Percentiles rank a stretch among this genome's conserved stretches.
These are phyloP conservation scores for Nakaseomyces delphensis DNA, from an alignment of 1,139 yeast species.

Conservation along the genomic window DNA sequence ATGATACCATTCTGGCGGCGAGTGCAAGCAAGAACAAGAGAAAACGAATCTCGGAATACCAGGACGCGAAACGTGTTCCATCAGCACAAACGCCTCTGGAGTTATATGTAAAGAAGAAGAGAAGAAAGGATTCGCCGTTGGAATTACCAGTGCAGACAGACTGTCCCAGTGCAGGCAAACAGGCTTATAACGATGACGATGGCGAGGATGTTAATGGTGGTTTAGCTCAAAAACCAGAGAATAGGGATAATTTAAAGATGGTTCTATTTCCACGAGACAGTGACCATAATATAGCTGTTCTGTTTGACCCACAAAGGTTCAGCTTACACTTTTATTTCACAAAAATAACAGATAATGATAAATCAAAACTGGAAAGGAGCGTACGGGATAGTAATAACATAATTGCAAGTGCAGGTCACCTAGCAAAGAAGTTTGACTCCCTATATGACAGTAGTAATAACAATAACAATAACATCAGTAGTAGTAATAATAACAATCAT, in stretches of 20 bases:
- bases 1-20: no score
- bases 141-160: neutral
- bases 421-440: neutral
- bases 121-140: conserved; percentile 8
- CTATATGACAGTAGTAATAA: neutral
- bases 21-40: neutral
- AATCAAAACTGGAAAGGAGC: conserved; percentile 10
- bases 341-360: conserved; percentile 12
- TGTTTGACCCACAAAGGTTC: conserved; percentile 15
- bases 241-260: conserved; percentile 12
- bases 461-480: neutral
- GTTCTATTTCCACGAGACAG: conserved; percentile 20
- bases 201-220: neutral
- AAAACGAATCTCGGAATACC: neutral
- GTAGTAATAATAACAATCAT: neutral
- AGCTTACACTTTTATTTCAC: conserved; percentile 26
- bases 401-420: conserved; percentile 2
- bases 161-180: neutral
- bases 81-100: conserved; percentile 7
- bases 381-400: neutral
- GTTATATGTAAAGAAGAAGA: conserved; percentile 17
- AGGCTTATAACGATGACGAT: conserved; percentile 6
- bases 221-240: neutral
- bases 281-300: conserved; percentile 20
- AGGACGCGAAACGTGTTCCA: neutral